Evolutionary conservation across 306 rosid species (phyloP), one percentile per base, ranked within the genome.

Genomic region (Trifolium dubium): DNA sequence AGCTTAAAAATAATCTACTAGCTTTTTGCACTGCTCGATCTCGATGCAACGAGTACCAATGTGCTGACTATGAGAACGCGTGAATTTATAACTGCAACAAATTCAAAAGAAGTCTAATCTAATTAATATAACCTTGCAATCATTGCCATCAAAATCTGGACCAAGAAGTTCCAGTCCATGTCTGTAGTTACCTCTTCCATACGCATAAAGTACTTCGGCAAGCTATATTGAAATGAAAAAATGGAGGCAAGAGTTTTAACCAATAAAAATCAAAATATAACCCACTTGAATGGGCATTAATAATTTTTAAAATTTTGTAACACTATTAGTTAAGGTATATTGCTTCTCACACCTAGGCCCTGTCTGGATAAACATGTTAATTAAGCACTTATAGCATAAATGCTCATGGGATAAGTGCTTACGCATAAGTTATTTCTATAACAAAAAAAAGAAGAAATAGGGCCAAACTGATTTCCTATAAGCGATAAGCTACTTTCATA

Each of bases 171-270:
- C 88, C 66, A 89, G 11, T 66, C 96, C 92, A 3, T 67, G 82
- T 72, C 54, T 65, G 55, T 87, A 75, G 15, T 86, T 69, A 17
- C 96, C 94, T 58, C 44, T 87, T 47, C 97, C 98, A n/a, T 88
- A 93, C 8, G 89, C 92, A 51, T 79, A 88, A 41, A 86, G 64
- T 67, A 97, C 92, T 89, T 93, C 97, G 61, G 97, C 96, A 81
- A 93, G 94, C 98, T 93, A 84, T 53, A 62, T 54, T 54, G 8
- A 67, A 56, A 77, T 64, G 17, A 19, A 64, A 70, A 72, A 73
- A 77, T 51, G 70, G 35, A 56, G 37, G 55, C 40, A 12, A 19
- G 3, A 35, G 29, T 46, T 55, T 74, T 14, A 65, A 65, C 73
- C 7, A 23, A 8, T 11, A 44, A 54, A 69, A 51, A 58, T 28